Base-by-base conservation (phyloP, 2,329 filamentous ascomycete genomes). In the Aspergillus costaricaensis region DNA sequence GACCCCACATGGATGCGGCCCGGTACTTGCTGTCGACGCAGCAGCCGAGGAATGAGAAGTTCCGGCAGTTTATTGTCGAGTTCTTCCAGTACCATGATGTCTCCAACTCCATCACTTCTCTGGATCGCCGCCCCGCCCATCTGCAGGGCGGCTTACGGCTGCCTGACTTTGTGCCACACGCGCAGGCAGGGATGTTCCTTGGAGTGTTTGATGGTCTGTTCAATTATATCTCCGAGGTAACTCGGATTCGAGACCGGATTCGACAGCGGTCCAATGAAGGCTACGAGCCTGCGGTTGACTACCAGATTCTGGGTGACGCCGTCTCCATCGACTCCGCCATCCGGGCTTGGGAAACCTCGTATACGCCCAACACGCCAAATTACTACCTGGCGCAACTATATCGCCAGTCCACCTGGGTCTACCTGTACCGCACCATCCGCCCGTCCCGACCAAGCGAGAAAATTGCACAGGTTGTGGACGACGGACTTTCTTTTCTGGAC, bases 171-270 rank as follows among this genome's bases (percentile, higher is more conserved):
- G 80, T 85, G 52, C 80, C 83, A 30, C 82, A 84, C 55, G 80
- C 82, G 1, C 80, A 84, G 64, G 83, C 82, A 2, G 84, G 83
- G 8, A 81, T 79, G n/a, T 81, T 96, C 4, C 81, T 96, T 5
- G 92, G 92, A 21, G 88, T 96, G 25, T 87, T 90, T 43, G 92
- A 96, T 69, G 91, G 91, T 1, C 80, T 96, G 2, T 92, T 96
- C 71, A 83, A 85, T 36, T 88, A 90, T 70, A 87, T 96, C 30
- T 88, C 89, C 7, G 86, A 91, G 69, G 94, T 96, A 62, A 92
- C 91, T 1, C 85, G 85, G 12, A 85, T 96, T 39, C 85, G 92
- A 44, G 89, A 93, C 73, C 83, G 82, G 2, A 90, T 96, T 62
- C 86, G 92, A 5, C 79, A 81, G 32, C 87, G 91, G 55, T 88